Conservation (phyloP, 2,329 filamentous ascomycete species). For the Hypoxylon sp. region DNA sequence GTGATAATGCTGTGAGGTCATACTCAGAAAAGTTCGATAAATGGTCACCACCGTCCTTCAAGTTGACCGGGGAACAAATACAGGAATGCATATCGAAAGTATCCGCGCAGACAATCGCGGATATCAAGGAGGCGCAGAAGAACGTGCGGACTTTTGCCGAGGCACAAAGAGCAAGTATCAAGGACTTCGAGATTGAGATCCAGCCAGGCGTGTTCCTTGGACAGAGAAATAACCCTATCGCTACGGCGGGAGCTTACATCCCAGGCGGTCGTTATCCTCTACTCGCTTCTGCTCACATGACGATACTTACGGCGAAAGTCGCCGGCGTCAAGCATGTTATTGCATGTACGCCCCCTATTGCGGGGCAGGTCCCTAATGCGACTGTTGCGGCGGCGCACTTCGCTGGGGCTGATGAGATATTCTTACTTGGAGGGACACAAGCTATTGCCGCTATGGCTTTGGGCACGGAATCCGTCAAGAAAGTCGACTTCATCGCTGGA, state of each 20-base stretch:
- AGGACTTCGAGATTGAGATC: slow-evolving; percentile 67
- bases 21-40: slow-evolving; percentile 69
- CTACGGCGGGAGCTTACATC: slow-evolving; percentile 62
- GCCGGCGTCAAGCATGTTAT: slow-evolving; percentile 66
- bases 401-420: slow-evolving; percentile 46
- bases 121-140: slow-evolving; percentile 61
- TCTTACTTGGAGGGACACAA: slow-evolving; percentile 60
- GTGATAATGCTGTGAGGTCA: slow-evolving; percentile 63
- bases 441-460: slow-evolving; percentile 67
- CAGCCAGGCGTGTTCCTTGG: slow-evolving; percentile 65
- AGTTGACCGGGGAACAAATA: slow-evolving; percentile 62
- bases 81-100: slow-evolving; percentile 61
- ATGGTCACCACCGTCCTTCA: slow-evolving; percentile 66
- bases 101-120: slow-evolving; percentile 59
- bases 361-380: slow-evolving; percentile 62
- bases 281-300: slow-evolving; percentile 69
- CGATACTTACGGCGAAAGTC: slow-evolving; percentile 68
- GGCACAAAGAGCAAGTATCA: slow-evolving; percentile 62
- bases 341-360: slow-evolving; percentile 66
- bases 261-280: slow-evolving; percentile 68
- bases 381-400: slow-evolving; percentile 65
- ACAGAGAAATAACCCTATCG: slow-evolving; percentile 66
- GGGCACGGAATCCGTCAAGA: slow-evolving; percentile 63
- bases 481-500: slow-evolving; percentile 67
- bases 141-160: slow-evolving; percentile 66